Percentiles rank a stretch among this genome's conserved stretches.
Conservation (phyloP, 306 rosid genomes). For the Elaeagnus macrophylla region DNA sequence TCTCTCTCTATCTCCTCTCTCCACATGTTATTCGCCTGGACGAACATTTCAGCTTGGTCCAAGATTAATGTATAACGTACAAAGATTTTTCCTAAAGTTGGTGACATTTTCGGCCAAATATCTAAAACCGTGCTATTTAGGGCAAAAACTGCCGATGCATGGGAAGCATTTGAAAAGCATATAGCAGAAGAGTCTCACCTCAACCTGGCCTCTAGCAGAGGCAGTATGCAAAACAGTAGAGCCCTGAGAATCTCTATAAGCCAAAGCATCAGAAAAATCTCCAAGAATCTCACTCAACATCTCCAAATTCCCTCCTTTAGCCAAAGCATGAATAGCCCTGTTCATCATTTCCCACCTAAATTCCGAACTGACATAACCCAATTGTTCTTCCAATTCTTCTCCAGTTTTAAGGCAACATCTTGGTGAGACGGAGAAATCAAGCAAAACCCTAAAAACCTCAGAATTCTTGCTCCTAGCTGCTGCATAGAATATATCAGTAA, state of each 20-base stretch:
- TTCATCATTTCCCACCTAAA: constrained; percentile 63
- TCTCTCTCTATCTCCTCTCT: too few species aligned
- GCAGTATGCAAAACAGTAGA: constrained; percentile 66
- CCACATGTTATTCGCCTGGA: too few species aligned
- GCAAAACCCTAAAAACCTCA: constrained; percentile 51
- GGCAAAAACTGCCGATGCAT: neutral
- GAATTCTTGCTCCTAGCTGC: constrained; percentile 65
- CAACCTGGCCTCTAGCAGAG: constrained; percentile 72
- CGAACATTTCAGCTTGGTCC: too few species aligned
- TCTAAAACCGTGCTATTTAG: too few species aligned
- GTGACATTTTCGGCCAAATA: too few species aligned
- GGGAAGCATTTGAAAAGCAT: neutral
- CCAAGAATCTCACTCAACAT: constrained; percentile 45
- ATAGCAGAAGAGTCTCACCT: constrained; percentile 38
- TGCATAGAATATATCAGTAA: constrained; percentile 71
- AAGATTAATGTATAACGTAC: too few species aligned
- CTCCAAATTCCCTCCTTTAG: constrained; percentile 86
- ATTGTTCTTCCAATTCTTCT: constrained; percentile 27
- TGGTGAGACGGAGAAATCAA: constrained; percentile 42
- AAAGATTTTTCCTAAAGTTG: too few species aligned
- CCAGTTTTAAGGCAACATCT: constrained; percentile 27
- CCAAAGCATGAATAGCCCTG: constrained; percentile 71
- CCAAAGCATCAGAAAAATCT: constrained; percentile 32
- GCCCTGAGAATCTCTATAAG: constrained; percentile 52
- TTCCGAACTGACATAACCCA: constrained; percentile 23